Percentiles rank a stretch among this genome's conserved stretches.
phyloP scores from a whole-genome alignment of 202 grass and related monocot species.

The Schoenoplectus triqueter region DNA sequence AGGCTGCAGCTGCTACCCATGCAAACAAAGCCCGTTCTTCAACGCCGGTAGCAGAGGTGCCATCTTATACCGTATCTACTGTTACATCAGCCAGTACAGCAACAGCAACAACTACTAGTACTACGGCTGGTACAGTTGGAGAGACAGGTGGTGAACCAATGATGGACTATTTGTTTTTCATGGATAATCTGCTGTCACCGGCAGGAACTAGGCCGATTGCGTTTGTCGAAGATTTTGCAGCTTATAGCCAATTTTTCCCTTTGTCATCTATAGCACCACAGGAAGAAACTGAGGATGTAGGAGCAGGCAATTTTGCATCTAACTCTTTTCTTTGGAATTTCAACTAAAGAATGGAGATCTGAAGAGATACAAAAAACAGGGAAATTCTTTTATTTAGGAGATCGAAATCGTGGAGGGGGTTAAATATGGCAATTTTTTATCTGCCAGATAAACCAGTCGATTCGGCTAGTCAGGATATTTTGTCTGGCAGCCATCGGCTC shows the following conservation, averaged over 20 bases:
- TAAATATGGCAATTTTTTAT: background rate
- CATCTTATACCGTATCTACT: background rate
- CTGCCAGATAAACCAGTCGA: background rate
- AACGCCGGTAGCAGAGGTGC: background rate
- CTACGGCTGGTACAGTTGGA: background rate
- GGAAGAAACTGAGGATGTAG: conserved; percentile 28
- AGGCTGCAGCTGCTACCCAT: conserved; percentile 68
- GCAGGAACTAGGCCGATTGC: background rate
- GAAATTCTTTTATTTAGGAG: background rate
- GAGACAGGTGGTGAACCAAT: background rate
- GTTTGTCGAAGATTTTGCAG: conserved; percentile 30
- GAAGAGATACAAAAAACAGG: background rate
- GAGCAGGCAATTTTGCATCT: background rate
- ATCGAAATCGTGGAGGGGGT: background rate
- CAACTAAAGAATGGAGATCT: conserved; percentile 10
- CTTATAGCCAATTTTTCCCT: conserved; percentile 19
- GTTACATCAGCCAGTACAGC: background rate
- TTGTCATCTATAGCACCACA: background rate
- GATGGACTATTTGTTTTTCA: conserved; percentile 12
- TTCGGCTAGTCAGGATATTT: background rate
- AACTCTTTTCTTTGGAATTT: conserved; percentile 30
- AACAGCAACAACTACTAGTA: background rate
- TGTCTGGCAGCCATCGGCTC: background rate
- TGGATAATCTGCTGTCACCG: conserved; percentile 30
- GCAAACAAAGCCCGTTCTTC: conserved; percentile 54